A percentile compares a stretch with the other conserved stretches of the same genome.
These are phyloP conservation scores for Starmerella stigmatis DNA, from an alignment of 805 yeast species.

Conservation along the genomic window DNA sequence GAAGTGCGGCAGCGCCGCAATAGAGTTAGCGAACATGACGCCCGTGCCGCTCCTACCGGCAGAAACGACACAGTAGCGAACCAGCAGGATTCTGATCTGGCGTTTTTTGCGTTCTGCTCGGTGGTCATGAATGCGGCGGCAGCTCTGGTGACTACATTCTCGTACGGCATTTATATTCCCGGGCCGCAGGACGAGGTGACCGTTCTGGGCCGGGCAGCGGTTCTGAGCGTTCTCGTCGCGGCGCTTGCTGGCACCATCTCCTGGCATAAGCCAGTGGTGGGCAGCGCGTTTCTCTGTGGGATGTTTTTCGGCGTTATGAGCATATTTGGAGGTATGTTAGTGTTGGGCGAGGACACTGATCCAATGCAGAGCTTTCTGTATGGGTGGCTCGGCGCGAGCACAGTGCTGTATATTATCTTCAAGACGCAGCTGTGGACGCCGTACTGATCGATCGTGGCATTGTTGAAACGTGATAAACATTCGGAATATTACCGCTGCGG, in stretches of 20 bases:
- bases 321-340: neutral
- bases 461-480: too few species aligned
- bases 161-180: neutral
- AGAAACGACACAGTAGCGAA: neutral
- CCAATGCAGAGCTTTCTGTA: neutral
- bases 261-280: neutral
- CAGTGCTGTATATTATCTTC: neutral
- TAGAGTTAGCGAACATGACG: too few species aligned
- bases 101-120: neutral
- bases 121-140: neutral
- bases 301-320: neutral
- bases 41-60: too few species aligned
- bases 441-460: too few species aligned
- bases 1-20: neutral
- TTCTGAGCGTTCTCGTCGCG: neutral
- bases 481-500: too few species aligned
- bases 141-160: neutral
- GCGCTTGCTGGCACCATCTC: neutral
- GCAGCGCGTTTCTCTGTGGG: neutral
- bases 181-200: neutral
- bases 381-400: neutral
- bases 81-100: neutral
- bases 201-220: neutral
- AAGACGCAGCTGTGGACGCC: neutral
- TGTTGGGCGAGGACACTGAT: neutral